Evolutionary conservation across 352 stramenopile genomes (phyloP).

Genomic region (Saprolegnia diclina): DNA sequence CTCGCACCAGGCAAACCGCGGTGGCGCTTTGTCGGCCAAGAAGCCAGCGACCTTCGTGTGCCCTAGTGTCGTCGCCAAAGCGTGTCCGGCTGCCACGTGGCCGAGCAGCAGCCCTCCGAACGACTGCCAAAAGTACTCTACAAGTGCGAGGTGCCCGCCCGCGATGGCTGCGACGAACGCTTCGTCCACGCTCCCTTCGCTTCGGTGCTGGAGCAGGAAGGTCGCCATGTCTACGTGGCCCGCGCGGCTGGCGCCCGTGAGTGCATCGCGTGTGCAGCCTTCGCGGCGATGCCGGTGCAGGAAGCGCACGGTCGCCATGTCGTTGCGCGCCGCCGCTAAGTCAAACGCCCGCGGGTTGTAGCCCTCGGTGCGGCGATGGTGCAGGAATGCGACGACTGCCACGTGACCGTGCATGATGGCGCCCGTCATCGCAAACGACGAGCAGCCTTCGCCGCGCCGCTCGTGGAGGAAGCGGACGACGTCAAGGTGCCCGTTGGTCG

Average conservation of each 20-base stretch:
- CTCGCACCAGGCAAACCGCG: no score
- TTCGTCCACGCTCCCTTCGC: constrained; percentile 17
- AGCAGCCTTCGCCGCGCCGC: constrained; percentile 17
- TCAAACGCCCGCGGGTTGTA: constrained; percentile 27
- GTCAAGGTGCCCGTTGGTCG: constrained; percentile 26
- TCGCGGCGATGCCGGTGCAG: constrained; percentile 27
- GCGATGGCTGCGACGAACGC: constrained; percentile 23
- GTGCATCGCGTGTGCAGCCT: constrained; percentile 25
- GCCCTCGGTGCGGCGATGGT: constrained; percentile 26
- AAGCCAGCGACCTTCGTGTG: no score
- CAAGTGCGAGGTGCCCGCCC: constrained; percentile 13
- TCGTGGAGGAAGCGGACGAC: constrained; percentile 28
- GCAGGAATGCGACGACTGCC: constrained; percentile 26
- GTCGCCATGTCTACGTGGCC: constrained; percentile 26
- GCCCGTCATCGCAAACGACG: constrained; percentile 27
- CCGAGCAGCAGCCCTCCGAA: no score
- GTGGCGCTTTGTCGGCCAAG: no score
- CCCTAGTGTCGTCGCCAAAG: no score
- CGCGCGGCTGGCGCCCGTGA: constrained; percentile 19
- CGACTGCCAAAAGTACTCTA: constrained; percentile 22
- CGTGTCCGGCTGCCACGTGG: no score
- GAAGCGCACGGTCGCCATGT: constrained; percentile 27
- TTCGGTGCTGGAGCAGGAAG: constrained; percentile 25
- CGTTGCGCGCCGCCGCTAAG: constrained; percentile 15
- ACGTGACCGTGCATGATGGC: constrained; percentile 29